These are phyloP conservation scores for Verticillium alfalfae DNA, from an alignment of 2,329 filamentous ascomycete genomes.

Conservation along the genomic window DNA sequence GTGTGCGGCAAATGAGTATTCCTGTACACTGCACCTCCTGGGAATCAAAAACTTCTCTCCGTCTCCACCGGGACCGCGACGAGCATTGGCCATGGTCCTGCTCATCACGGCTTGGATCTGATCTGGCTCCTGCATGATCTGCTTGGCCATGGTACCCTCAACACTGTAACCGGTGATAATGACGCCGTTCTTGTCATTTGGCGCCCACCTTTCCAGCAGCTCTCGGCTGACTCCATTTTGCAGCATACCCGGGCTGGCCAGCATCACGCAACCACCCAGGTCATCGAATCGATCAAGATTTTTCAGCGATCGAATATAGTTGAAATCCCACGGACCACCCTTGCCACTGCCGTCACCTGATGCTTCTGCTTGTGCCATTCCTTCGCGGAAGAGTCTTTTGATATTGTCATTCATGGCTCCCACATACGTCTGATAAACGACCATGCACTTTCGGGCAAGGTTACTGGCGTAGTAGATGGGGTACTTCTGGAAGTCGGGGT, in stretches of 20 bases:
- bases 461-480: slow-evolving; percentile 98
- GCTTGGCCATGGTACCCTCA: slow-evolving; percentile 96
- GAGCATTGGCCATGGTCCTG: slow-evolving; percentile 57
- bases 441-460: slow-evolving; percentile 93
- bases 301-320: slow-evolving; percentile 86
- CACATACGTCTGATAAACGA: slow-evolving; percentile 97
- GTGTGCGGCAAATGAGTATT: slow-evolving; percentile 93
- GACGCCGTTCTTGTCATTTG: slow-evolving; percentile 94
- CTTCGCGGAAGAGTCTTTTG: slow-evolving; percentile 86
- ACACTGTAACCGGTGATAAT: slow-evolving; percentile 98
- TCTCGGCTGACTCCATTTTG: slow-evolving; percentile 94
- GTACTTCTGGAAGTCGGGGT: slow-evolving; percentile 79
- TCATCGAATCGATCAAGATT: slow-evolving; percentile 95
- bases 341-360: slow-evolving; percentile 68
- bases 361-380: slow-evolving; percentile 85
- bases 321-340: slow-evolving; percentile 94
- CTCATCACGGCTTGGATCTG: slow-evolving; percentile 94
- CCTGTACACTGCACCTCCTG: slow-evolving; percentile 84
- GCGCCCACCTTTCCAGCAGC: slow-evolving; percentile 90
- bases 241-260: slow-evolving; percentile 96
- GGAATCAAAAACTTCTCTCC: slow-evolving; percentile 90
- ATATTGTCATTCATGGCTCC: slow-evolving; percentile 99
- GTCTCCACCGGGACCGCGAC: slow-evolving; percentile 60
- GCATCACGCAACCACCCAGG: slow-evolving; percentile 91
- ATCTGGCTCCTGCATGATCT: slow-evolving; percentile 91